Evolutionary conservation across 1,139 yeast genomes (phyloP), one percentile per base, ranked within the genome.

Genomic region (Geotrichum reessii): DNA sequence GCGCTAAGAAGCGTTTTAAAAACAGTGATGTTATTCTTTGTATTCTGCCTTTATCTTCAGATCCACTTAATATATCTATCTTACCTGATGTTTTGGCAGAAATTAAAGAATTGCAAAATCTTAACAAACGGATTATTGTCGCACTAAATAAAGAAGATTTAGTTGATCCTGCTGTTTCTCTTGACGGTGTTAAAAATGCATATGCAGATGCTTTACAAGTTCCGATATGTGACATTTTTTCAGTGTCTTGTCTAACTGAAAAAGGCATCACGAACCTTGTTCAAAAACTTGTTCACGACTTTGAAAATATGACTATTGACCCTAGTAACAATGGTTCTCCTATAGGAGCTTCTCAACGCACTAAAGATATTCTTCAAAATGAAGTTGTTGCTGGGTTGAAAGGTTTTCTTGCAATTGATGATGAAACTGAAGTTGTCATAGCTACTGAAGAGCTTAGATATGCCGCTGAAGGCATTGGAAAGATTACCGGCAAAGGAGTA

Each of bases 391-490:
- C 78, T 58, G 95, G 96, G 0, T 79, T 93, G 53, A 77, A 81
- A 9, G 84, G 82, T 60, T 89, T 90, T 67, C 46, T 72, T 12
- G 64, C 69, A 8, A 80, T 79, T 69, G 80, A 78, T 46, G 76
- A 79, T 5, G 71, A 75, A 7, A 84, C 81, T 50, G 97, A 91
- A 65, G 84, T 90, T 1, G 95, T 90, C 0, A 72, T 91, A 52
- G 96, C 96, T 0, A 77, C 89, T 0, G 97, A 93, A 62, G 85
- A 87, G 61, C 76, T 93, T 50, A 79, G 82, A 56, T 81, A 81
- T 60, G 84, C 97, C 0, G 83, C 87, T 14, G 92, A 87, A 28
- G 97, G 97, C 0, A 87, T 93, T 47, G 97, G 97, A 0, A 87
- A 85, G 67, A 87, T 93, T 44, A 91, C 97, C 0, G 99, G 99